These are phyloP conservation scores for Scutellaria baicalensis DNA, from an alignment of 257 asterid genomes.

Conservation along the genomic window DNA sequence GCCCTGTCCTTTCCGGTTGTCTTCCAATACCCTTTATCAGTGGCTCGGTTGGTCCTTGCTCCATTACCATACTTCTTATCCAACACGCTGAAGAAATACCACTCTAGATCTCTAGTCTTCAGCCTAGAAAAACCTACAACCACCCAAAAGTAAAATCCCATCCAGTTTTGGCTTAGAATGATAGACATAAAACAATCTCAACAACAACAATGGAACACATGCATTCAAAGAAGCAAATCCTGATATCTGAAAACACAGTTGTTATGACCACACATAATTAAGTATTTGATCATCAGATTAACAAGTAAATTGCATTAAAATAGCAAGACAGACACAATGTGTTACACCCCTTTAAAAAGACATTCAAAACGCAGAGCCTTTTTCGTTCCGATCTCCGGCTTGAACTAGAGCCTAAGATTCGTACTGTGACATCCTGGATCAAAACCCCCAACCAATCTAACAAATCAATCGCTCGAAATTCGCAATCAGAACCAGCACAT, in stretches of 20 bases:
- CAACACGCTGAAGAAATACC: slow-evolving; percentile 86
- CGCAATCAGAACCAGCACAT: not conserved
- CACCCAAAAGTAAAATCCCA: not conserved
- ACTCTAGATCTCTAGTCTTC: slow-evolving; percentile 77
- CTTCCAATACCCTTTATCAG: slow-evolving; percentile 92
- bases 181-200: not conserved
- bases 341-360: not conserved
- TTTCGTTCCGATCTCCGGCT: not conserved
- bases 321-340: not conserved
- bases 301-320: not conserved
- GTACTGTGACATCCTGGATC: no score
- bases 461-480: not conserved
- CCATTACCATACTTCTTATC: slow-evolving; percentile 94
- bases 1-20: slow-evolving; percentile 94
- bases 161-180: not conserved
- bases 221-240: no score
- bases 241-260: not conserved
- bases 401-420: not conserved
- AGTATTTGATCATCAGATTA: not conserved
- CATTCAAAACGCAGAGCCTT: not conserved
- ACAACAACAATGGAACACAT: no score
- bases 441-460: not conserved
- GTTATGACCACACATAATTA: not conserved
- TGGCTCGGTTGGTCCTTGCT: slow-evolving; percentile 85
- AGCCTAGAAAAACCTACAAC: slow-evolving; percentile 60